Percentiles rank a stretch among this genome's conserved stretches.
phyloP scores from a whole-genome alignment of 179 eudicot species.

The Dionaea muscipula region DNA sequence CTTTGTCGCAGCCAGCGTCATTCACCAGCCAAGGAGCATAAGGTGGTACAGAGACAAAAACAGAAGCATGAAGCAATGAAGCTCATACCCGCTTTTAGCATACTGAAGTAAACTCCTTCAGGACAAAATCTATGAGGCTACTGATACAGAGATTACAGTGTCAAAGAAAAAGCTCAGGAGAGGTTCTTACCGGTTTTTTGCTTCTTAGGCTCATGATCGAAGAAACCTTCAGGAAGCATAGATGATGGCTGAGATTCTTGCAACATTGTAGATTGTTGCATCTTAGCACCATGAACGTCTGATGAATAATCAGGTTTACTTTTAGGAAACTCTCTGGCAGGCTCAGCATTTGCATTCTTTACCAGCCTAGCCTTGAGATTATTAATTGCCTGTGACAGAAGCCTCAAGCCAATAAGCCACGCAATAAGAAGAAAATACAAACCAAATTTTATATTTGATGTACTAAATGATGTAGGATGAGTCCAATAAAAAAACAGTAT shows the following conservation, averaged over 20 bases:
- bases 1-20: no score
- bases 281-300: conserved; percentile 20
- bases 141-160: not conserved
- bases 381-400: conserved; percentile 47
- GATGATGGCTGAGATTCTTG: conserved; percentile 37
- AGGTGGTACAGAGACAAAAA: no score
- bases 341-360: conserved; percentile 35
- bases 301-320: conserved; percentile 21
- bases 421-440: not conserved
- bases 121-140: not conserved
- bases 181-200: conserved; percentile 46
- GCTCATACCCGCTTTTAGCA: no score
- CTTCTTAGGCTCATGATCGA: conserved; percentile 52
- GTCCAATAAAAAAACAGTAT: not conserved
- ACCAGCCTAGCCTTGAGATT: conserved; percentile 45
- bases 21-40: no score
- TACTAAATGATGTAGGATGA: not conserved
- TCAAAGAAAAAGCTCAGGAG: not conserved
- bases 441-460: not conserved
- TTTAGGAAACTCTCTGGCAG: conserved; percentile 27
- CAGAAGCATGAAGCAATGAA: no score
- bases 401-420: conserved; percentile 4
- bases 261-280: conserved; percentile 22
- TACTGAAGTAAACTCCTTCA: not conserved
- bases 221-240: conserved; percentile 60